Conservation (phyloP, 1,139 yeast genomes). For the Yamadazyma buinensis region DNA sequence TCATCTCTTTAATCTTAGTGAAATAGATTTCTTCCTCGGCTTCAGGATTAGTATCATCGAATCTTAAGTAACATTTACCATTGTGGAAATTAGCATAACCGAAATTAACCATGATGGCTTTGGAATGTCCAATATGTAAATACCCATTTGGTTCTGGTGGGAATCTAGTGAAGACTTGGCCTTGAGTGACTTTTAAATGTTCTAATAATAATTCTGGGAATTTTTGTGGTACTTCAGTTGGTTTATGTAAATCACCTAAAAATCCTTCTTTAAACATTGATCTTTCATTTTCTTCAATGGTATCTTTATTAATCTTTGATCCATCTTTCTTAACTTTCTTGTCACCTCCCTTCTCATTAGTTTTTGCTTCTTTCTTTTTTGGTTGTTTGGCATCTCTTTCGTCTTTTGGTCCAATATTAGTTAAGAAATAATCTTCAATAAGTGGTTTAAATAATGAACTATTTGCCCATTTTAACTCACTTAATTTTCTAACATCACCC, state of each 20-base stretch:
- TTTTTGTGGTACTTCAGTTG: conserved; percentile 92
- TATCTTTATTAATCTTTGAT: conserved; percentile 16
- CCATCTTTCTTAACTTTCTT: conserved; percentile 61
- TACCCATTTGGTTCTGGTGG: conserved; percentile 99
- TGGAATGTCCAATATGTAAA: conserved; percentile 95
- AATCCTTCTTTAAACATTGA: conserved; percentile 96
- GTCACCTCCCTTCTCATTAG: too few species aligned
- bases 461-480: conserved; percentile 86
- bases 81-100: conserved; percentile 84
- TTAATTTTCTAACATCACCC: conserved; percentile 70
- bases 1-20: conserved; percentile 76
- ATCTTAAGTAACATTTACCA: conserved; percentile 88
- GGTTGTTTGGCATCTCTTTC: conserved; percentile 74
- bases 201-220: conserved; percentile 78
- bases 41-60: conserved; percentile 97
- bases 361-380: too few species aligned
- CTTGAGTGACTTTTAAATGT: conserved; percentile 74
- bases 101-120: conserved; percentile 95
- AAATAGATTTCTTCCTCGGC: conserved; percentile 95
- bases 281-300: conserved; percentile 40
- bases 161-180: conserved; percentile 86
- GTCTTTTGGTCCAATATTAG: conserved; percentile 86
- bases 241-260: conserved; percentile 89
- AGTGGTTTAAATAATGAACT: conserved; percentile 82
- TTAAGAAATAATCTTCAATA: conserved; percentile 71